phyloP scores from a whole-genome alignment of 768 basidiomycete species.

The Phylloporus rhodoxanthus region DNA sequence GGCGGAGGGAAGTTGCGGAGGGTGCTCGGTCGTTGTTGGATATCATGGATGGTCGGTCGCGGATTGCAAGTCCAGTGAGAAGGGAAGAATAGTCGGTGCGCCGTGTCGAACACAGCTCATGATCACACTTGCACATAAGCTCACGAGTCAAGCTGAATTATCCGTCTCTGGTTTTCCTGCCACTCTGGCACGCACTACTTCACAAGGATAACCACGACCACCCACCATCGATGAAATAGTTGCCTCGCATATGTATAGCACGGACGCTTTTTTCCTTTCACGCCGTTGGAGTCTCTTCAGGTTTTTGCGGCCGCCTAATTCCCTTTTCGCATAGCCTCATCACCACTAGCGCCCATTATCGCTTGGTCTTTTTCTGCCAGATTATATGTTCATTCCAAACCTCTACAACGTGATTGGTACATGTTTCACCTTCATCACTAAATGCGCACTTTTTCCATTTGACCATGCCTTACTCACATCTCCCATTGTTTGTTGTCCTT shows the following conservation, averaged over 20 bases:
- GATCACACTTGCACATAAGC: constrained; percentile 5
- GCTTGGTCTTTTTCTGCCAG: constrained; percentile 20
- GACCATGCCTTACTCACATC: constrained; percentile 21
- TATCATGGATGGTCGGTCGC: constrained; percentile 34
- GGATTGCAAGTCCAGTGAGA: constrained; percentile 13
- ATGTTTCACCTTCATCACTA: constrained; percentile 20
- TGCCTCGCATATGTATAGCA: constrained; percentile 43
- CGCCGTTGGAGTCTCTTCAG: constrained; percentile 21
- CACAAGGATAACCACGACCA: constrained; percentile 17
- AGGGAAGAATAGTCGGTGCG: constrained; percentile 21
- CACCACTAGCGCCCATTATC: constrained; percentile 32
- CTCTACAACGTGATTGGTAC: constrained; percentile 19
- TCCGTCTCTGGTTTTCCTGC: constrained; percentile 11
- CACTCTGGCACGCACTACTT: constrained; percentile 16
- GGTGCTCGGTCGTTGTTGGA: constrained; percentile 33
- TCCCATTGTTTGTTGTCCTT: constrained; percentile 57
- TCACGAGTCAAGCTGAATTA: constrained; percentile 17
- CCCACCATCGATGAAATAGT: constrained; percentile 29
- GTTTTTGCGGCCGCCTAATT: constrained; percentile 29
- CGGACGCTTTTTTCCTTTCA: constrained; percentile 79
- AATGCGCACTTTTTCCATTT: constrained; percentile 16
- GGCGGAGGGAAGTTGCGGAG: constrained; percentile 31
- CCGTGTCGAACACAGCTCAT: constrained; percentile 12
- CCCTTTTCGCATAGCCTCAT: constrained; percentile 20
- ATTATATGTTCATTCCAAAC: constrained; percentile 24